phyloP scores from a whole-genome alignment of 2,329 filamentous ascomycete genomes.

The Talaromyces piceae region DNA sequence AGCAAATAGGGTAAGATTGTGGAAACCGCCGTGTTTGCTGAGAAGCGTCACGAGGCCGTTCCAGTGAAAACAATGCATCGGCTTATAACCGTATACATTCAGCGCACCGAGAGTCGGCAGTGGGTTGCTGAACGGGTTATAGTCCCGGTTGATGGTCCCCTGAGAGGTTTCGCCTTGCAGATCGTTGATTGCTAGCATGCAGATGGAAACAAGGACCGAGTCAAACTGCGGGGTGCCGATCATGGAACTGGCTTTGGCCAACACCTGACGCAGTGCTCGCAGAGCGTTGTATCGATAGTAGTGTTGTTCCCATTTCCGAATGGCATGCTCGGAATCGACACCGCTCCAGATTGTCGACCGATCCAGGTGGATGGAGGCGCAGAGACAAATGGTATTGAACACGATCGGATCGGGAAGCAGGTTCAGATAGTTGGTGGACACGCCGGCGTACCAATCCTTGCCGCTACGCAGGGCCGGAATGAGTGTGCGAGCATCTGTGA shows the following conservation, averaged over 20 bases:
- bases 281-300: constrained; percentile 8
- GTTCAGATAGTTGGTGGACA: constrained; percentile 6
- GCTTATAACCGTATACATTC: constrained; percentile 10
- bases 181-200: constrained; percentile 10
- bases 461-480: constrained; percentile 5
- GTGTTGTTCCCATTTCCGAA: constrained; percentile 3
- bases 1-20: constrained; percentile 1
- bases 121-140: constrained; percentile 10
- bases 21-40: constrained; percentile 10
- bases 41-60: constrained; percentile 7
- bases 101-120: constrained; percentile 7
- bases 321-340: not conserved
- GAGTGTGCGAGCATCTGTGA: not conserved
- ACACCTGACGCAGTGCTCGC: constrained; percentile 6
- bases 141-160: constrained; percentile 1
- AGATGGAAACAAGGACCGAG: constrained; percentile 5
- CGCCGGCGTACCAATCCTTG: constrained; percentile 1
- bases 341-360: constrained; percentile 6
- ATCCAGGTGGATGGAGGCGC: constrained; percentile 9
- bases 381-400: constrained; percentile 9
- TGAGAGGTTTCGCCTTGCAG: constrained; percentile 5
- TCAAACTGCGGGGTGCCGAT: constrained; percentile 3
- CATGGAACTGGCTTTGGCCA: not conserved
- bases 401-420: constrained; percentile 4
- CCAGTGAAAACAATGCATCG: constrained; percentile 9